Evolutionary conservation across 179 eudicot genomes (phyloP), one percentile per base, ranked within the genome.

Genomic region (Silene vulgaris): DNA sequence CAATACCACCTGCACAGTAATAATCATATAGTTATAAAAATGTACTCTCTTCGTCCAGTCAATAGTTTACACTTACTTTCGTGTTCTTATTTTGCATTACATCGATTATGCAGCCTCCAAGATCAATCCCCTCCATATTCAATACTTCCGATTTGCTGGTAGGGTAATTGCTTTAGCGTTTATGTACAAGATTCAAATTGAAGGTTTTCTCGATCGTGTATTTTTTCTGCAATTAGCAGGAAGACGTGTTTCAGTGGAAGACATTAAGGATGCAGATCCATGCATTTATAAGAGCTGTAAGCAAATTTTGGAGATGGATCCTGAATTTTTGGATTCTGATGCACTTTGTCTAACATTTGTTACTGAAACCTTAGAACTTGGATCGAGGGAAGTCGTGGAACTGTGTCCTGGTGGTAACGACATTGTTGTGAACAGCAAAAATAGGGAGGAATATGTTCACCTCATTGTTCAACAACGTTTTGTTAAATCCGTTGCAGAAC

Each of bases 151-250:
- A 71, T 95, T 95, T 79, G 76, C 93, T 65, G 99, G 99, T 70
- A 85, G 97, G 83, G 81, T 92, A 23, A 76, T 92, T 73, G 99
- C 97, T 71, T 77, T 94, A 78, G 94, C 97, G 48, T 80, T 92
- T 83, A 88, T 92, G 90, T 89, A 92, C 77, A 94, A 89, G 81
- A 78, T 95, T 69, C 99, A 92, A 78, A 82, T 95, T 78, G 99
- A 97, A 64, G 78, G 88, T 65, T 88, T 88, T 32, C 84, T 95
- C 19, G 99, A 95, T 83, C 97, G 97, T 72, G 84, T 82, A 14
- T 87, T 94, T 75, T 83, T 85, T 79, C 71, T 83, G 75, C 97
- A 92, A 80, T 80, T 94, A 77, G 89, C 96, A 71, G 90, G 96
- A 66, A 78, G 65, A 28, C 23, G 21, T 20, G 79, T 94, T 71